These are phyloP conservation scores for Podospora anserina DNA, from an alignment of 495 filamentous ascomycete species.

Conservation along the genomic window DNA sequence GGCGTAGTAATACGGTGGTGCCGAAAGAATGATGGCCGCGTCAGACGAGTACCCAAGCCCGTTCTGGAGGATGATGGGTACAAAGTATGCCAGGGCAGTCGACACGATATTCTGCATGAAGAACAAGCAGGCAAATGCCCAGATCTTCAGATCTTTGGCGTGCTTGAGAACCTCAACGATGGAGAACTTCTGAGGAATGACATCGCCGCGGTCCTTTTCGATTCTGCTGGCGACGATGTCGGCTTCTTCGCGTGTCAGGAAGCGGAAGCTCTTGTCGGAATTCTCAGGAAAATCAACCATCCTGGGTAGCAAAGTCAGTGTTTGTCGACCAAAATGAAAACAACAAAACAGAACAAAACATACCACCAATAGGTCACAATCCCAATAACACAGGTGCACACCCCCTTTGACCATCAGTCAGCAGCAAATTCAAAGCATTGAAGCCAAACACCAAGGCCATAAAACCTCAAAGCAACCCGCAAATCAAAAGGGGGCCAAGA, in stretches of 20 bases:
- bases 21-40: conserved; percentile 65
- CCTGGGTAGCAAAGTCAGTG: background rate
- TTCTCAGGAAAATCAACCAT: conserved; percentile 79
- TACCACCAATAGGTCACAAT: conserved; percentile 67
- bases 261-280: conserved; percentile 57
- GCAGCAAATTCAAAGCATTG: background rate
- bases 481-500: background rate
- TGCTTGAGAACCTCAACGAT: conserved; percentile 57
- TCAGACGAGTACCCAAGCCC: conserved; percentile 70
- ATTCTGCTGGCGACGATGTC: conserved; percentile 57
- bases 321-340: background rate
- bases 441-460: too few relatives aligned
- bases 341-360: background rate
- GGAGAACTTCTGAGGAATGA: conserved; percentile 58
- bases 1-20: conserved; percentile 75
- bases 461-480: too few relatives aligned
- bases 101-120: conserved; percentile 72
- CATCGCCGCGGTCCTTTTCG: conserved; percentile 63
- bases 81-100: conserved; percentile 64
- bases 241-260: conserved; percentile 59
- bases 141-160: conserved; percentile 66
- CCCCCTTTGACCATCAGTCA: conserved; percentile 16
- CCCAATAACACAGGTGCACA: conserved; percentile 63
- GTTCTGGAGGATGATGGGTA: conserved; percentile 67
- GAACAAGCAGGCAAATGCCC: conserved; percentile 68